Evolutionary conservation across 495 filamentous ascomycete species (phyloP).

Genomic region (Podospora bellae-mahoneyi): DNA sequence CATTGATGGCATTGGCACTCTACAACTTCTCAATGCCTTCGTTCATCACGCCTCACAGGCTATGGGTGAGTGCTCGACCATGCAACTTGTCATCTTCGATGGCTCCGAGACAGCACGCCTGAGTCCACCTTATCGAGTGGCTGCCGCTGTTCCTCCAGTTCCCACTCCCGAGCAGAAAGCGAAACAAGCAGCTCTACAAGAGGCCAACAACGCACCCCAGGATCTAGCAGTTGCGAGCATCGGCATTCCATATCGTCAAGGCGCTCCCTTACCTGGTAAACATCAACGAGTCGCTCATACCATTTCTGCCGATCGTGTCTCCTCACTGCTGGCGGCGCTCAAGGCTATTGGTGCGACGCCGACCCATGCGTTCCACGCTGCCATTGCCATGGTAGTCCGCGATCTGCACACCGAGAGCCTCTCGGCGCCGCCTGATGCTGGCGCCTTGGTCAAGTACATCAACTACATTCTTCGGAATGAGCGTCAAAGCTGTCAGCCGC

Average conservation of each 20-base stretch:
- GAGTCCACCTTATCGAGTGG: slow-evolving; percentile 22
- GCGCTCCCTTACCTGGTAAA: slow-evolving; percentile 8
- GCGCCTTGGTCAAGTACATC: slow-evolving; percentile 22
- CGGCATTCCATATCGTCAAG: slow-evolving; percentile 9
- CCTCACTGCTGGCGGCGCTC: slow-evolving; percentile 22
- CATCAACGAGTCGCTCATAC: slow-evolving; percentile 22
- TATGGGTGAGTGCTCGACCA: slow-evolving; percentile 2
- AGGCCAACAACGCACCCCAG: neutral
- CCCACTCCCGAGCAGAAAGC: slow-evolving; percentile 7
- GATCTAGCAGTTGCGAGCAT: neutral
- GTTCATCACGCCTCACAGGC: slow-evolving; percentile 17
- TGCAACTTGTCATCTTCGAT: slow-evolving; percentile 5
- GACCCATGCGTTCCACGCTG: slow-evolving; percentile 37
- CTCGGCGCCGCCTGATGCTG: neutral
- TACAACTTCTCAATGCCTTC: slow-evolving; percentile 35
- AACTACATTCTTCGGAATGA: slow-evolving; percentile 37
- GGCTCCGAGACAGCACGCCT: slow-evolving; percentile 22
- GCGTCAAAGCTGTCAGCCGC: slow-evolving; percentile 24
- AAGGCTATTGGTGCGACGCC: slow-evolving; percentile 29
- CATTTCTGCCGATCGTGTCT: slow-evolving; percentile 17
- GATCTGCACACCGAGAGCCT: slow-evolving; percentile 19
- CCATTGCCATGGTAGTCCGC: slow-evolving; percentile 30
- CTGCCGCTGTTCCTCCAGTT: slow-evolving; percentile 13
- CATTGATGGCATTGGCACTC: slow-evolving; percentile 49
- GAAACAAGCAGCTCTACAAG: neutral